Evolutionary conservation across 208 protist species (phyloP).

Genomic region (Crithidia fasciculata): DNA sequence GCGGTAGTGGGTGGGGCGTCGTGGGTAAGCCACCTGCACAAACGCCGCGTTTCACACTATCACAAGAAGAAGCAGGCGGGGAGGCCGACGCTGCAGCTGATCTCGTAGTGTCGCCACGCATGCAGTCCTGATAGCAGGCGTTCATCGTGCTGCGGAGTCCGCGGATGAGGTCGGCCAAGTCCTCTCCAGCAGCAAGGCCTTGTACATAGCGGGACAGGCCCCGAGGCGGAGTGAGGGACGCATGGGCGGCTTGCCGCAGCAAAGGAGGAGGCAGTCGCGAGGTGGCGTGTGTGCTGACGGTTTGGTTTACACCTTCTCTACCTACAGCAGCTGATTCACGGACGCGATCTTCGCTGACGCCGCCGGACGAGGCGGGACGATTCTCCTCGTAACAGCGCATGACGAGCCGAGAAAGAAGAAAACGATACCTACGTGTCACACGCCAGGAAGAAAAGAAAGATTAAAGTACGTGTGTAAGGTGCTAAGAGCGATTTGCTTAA

Average conservation of each 20-base stretch:
- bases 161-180: conserved; percentile 39
- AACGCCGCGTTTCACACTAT: too few relatives aligned
- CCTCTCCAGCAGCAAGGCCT: conserved; percentile 49
- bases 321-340: neutral
- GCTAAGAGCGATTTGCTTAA: too few relatives aligned
- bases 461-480: too few relatives aligned
- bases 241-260: neutral
- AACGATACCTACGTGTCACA: too few relatives aligned
- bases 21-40: neutral
- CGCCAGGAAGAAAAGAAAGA: too few relatives aligned
- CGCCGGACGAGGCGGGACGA: neutral
- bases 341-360: neutral
- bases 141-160: conserved; percentile 30
- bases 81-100: too few relatives aligned
- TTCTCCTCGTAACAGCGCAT: neutral
- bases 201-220: conserved; percentile 38
- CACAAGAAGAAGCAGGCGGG: too few relatives aligned
- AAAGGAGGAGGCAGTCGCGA: neutral
- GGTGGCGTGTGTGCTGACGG: neutral
- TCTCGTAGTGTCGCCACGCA: neutral
- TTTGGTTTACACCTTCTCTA: neutral
- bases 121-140: conserved; percentile 33
- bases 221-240: neutral
- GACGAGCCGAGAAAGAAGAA: too few relatives aligned
- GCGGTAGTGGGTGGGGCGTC: conserved; percentile 1